Evolutionary conservation across 495 filamentous ascomycete genomes (phyloP), one percentile per base, ranked within the genome.

Genomic region (Penicillium psychrofluorescens): DNA sequence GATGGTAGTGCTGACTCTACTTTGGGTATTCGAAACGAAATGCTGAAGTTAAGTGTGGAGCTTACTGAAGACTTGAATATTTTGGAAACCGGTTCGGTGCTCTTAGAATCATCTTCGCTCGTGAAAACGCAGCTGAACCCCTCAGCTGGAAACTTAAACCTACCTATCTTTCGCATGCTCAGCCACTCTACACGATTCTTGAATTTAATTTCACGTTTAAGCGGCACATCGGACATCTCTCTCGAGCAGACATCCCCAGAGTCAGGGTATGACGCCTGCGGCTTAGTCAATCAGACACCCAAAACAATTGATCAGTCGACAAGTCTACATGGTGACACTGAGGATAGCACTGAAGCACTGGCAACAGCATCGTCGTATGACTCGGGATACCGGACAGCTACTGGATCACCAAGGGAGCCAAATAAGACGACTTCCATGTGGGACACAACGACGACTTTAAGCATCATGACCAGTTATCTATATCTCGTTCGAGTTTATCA

Each of bases 81-180:
- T 10, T 31, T 59, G 9, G 49, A 56, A 6, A 11, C 30, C 1
- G 44, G 40, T 0, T 32, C 35, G 0, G 14, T 32, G 6, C 13
- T 22, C 1, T 13, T 39, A 1, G 13, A 29, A 13, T 44, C 48
- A 0, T 44, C 40, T 4, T 31, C 34, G 2, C 9, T 51, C 9
- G n/a, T 45, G 4, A 33, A 35, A 4, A 45, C 42, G 8, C 30
- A 30, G 1, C 29, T 31, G 1, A 36, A 14, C 9, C 11, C 47
- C 1, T 29, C 38, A 1, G 13, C 41, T 8, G 35, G 36, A 2
- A 53, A 41, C 11, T 38, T 58, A 0, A 41, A 55, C 12, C 28
- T 58, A 15, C 57, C 55, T 4, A 46, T 58, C 8, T 47, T 38
- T 35, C 57, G 51, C 10, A 46, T 55, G 22, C 39, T 58, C 35